Evolutionary conservation across 345 rosid genomes (phyloP).

Genomic region (Cardiospermum halicacabum): DNA sequence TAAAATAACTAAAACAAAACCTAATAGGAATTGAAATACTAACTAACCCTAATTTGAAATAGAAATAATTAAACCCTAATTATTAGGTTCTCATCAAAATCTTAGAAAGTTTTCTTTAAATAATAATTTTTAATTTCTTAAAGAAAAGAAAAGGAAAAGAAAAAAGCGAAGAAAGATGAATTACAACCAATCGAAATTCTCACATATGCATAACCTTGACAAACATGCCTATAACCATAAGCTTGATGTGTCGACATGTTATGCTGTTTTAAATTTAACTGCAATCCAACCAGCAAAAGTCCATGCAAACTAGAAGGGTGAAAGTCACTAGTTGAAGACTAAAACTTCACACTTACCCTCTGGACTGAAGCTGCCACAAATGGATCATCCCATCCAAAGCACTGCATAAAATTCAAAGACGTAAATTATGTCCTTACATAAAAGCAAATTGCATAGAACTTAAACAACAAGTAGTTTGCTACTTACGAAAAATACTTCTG

Average conservation of each 20-base stretch:
- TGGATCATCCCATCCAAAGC: slow-evolving; percentile 52
- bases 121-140: too few species aligned
- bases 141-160: too few species aligned
- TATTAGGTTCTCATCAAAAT: too few species aligned
- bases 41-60: too few species aligned
- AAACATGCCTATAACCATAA: not conserved
- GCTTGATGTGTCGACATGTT: not conserved
- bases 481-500: not conserved
- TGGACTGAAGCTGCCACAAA: slow-evolving; percentile 53
- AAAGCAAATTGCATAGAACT: not conserved
- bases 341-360: slow-evolving; percentile 29
- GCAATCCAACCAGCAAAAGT: not conserved
- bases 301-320: not conserved
- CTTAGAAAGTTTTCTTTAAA: too few species aligned
- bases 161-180: too few species aligned
- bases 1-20: too few species aligned
- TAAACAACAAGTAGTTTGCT: not conserved
- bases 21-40: too few species aligned
- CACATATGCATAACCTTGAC: not conserved
- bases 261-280: not conserved
- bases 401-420: slow-evolving; percentile 28
- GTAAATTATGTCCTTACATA: slow-evolving; percentile 15
- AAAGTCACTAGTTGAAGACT: not conserved
- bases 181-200: slow-evolving; percentile 2
- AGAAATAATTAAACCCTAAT: too few species aligned